Conservation (phyloP, 2,329 filamentous ascomycete species). For the Monosporascus sp. region DNA sequence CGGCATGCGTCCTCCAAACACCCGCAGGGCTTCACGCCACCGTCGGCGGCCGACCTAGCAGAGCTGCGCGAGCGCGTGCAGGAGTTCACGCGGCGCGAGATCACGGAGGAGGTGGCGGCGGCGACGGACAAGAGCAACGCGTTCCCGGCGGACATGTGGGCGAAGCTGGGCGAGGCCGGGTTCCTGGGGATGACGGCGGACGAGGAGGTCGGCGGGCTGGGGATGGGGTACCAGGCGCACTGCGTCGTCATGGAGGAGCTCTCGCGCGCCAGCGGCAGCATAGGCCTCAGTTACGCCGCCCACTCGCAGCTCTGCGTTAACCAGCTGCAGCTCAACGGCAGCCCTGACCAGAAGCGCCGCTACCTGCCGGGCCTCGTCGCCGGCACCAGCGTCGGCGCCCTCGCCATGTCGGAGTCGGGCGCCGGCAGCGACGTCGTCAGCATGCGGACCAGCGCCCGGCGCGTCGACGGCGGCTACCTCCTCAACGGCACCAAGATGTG, state of each 20-base stretch:
- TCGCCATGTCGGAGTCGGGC: constrained; percentile 93
- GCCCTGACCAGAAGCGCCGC: constrained; percentile 67
- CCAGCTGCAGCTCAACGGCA: constrained; percentile 88
- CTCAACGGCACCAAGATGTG: constrained; percentile 96
- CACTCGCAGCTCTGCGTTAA: constrained; percentile 97
- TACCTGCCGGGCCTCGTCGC: constrained; percentile 78
- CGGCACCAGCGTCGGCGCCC: constrained; percentile 74
- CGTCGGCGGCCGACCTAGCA: constrained; percentile 65
- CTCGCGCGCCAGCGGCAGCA: constrained; percentile 75
- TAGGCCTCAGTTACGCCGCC: constrained; percentile 88
- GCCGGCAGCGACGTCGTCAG: constrained; percentile 90
- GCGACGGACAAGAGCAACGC: constrained; percentile 79
- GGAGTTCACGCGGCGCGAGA: constrained; percentile 85
- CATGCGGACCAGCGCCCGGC: constrained; percentile 82
- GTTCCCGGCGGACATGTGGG: constrained; percentile 90
- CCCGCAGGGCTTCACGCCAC: constrained; percentile 59
- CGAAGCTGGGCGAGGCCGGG: constrained; percentile 84
- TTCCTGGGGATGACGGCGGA: constrained; percentile 91
- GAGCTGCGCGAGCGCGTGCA: constrained; percentile 81
- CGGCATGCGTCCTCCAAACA: constrained; percentile 55
- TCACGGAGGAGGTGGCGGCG: constrained; percentile 75
- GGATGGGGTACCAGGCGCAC: constrained; percentile 94
- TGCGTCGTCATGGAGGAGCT: constrained; percentile 95
- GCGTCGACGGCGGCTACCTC: constrained; percentile 77
- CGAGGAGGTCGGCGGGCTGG: constrained; percentile 83